phyloP scores from a whole-genome alignment of 768 basidiomycete genomes.

The Kwoniella botswanensis region DNA sequence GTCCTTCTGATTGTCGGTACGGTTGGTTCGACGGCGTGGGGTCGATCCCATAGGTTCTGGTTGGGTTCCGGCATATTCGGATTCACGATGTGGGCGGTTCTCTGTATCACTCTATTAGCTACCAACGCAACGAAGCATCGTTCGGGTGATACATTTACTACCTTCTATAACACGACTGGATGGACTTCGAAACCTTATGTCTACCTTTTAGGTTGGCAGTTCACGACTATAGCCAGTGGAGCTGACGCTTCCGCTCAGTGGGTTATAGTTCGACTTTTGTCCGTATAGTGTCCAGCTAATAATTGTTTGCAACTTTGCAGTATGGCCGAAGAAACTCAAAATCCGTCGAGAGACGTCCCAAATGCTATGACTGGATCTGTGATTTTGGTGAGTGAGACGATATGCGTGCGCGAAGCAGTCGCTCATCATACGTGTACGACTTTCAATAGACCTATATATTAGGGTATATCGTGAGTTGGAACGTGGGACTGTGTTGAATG shows the following conservation, averaged over 20 bases:
- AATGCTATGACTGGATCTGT: slow-evolving; percentile 56
- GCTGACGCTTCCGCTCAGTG: slow-evolving; percentile 59
- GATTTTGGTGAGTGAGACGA: slow-evolving; percentile 37
- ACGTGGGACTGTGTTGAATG: no score
- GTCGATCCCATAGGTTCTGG: slow-evolving; percentile 55
- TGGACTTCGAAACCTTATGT: slow-evolving; percentile 55
- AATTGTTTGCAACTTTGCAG: slow-evolving; percentile 16
- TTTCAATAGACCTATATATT: slow-evolving; percentile 51
- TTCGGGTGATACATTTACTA: slow-evolving; percentile 11
- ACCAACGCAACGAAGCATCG: slow-evolving; percentile 23
- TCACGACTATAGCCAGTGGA: slow-evolving; percentile 58
- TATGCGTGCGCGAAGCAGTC: background rate
- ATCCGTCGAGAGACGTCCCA: slow-evolving; percentile 59
- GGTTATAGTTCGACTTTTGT: slow-evolving; percentile 18
- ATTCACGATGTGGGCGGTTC: slow-evolving; percentile 47
- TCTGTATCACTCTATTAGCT: slow-evolving; percentile 39
- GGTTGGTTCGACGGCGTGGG: slow-evolving; percentile 51
- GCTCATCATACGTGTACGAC: background rate
- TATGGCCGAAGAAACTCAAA: slow-evolving; percentile 60
- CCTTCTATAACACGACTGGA: slow-evolving; percentile 46
- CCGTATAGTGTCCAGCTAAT: background rate
- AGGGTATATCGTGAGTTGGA: slow-evolving; percentile 57
- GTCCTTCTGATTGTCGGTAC: slow-evolving; percentile 40
- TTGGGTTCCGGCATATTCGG: slow-evolving; percentile 35
- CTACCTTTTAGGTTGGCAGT: slow-evolving; percentile 59